Percentiles rank a stretch among this genome's conserved stretches.
Evolutionary conservation across 2,329 filamentous ascomycete genomes (phyloP).

Genomic region (Trichoderma guizhouense): DNA sequence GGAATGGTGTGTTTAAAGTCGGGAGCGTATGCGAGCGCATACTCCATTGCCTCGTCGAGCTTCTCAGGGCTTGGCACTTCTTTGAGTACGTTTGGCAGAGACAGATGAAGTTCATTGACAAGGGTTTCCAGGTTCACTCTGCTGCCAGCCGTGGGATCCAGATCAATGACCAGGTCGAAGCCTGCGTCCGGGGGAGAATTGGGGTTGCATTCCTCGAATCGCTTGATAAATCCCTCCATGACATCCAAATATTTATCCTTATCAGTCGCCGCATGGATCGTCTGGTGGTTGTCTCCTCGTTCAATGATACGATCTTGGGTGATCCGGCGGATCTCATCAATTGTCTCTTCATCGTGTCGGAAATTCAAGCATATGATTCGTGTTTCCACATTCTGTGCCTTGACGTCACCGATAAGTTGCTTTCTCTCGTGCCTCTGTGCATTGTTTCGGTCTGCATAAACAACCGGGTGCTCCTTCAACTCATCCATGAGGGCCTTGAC

Average conservation of each 20-base stretch:
- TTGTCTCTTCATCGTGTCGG: slow-evolving; percentile 73
- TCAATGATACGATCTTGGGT: slow-evolving; percentile 76
- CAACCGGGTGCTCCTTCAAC: slow-evolving; percentile 64
- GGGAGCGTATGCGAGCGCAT: slow-evolving; percentile 73
- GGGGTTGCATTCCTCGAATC: slow-evolving; percentile 75
- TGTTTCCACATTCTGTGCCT: slow-evolving; percentile 57
- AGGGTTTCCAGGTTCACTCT: slow-evolving; percentile 81
- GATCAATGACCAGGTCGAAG: slow-evolving; percentile 81
- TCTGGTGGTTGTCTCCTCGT: slow-evolving; percentile 95
- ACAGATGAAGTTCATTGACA: slow-evolving; percentile 66
- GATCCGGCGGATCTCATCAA: slow-evolving; percentile 68
- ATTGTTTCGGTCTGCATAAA: slow-evolving; percentile 93
- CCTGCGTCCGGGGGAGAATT: slow-evolving; percentile 68
- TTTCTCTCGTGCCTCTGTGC: slow-evolving; percentile 82
- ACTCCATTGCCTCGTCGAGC: slow-evolving; percentile 75
- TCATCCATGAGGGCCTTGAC: slow-evolving; percentile 64
- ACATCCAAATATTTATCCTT: slow-evolving; percentile 75
- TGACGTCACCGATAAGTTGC: slow-evolving; percentile 80
- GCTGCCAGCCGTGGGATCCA: slow-evolving; percentile 75
- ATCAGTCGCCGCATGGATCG: slow-evolving; percentile 81
- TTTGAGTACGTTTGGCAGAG: slow-evolving; percentile 73
- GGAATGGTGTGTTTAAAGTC: slow-evolving; percentile 73
- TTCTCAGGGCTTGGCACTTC: slow-evolving; percentile 68
- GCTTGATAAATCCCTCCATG: slow-evolving; percentile 88
- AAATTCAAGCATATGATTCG: slow-evolving; percentile 85